Conservation (phyloP, 805 yeast genomes). For the Pichia insulana region DNA sequence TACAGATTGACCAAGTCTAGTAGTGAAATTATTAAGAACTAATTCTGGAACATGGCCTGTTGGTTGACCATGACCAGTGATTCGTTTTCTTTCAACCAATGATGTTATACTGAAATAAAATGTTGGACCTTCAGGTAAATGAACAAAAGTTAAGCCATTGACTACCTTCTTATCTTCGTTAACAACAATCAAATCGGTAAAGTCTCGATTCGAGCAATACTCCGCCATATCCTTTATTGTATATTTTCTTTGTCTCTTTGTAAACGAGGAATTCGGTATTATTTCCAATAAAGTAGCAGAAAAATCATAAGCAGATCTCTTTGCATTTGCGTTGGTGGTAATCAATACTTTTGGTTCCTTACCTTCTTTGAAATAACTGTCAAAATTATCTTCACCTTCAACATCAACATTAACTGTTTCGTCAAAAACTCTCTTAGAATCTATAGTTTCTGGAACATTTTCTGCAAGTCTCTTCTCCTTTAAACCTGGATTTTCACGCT, state of each 20-base stretch:
- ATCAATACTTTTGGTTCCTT: constrained; percentile 77
- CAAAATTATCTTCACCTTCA: constrained; percentile 61
- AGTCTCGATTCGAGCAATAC: constrained; percentile 73
- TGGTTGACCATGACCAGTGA: constrained; percentile 83
- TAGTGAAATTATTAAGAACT: constrained; percentile 83
- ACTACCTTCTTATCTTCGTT: constrained; percentile 92
- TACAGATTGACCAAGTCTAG: constrained; percentile 87
- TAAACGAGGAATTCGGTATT: constrained; percentile 77
- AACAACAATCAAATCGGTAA: constrained; percentile 78
- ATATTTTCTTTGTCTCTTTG: constrained; percentile 79
- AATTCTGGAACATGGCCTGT: constrained; percentile 90
- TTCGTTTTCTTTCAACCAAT: constrained; percentile 61
- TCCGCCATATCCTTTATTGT: constrained; percentile 81
- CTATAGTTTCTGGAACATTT: constrained; percentile 78
- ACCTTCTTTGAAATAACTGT: constrained; percentile 39
- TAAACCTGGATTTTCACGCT: constrained; percentile 71
- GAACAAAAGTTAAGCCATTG: constrained; percentile 87
- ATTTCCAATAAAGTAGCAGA: constrained; percentile 79
- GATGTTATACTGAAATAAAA: constrained; percentile 83
- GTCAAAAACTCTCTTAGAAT: constrained; percentile 74
- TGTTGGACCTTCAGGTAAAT: constrained; percentile 92
- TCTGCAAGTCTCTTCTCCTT: constrained; percentile 69
- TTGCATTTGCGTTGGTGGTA: constrained; percentile 84
- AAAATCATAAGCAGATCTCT: constrained; percentile 80
- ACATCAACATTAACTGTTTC: constrained; percentile 62